Evolutionary conservation across 176 grass and related monocot genomes (phyloP), one percentile per base, ranked within the genome.

Genomic region (Phoenix dactylifera): DNA sequence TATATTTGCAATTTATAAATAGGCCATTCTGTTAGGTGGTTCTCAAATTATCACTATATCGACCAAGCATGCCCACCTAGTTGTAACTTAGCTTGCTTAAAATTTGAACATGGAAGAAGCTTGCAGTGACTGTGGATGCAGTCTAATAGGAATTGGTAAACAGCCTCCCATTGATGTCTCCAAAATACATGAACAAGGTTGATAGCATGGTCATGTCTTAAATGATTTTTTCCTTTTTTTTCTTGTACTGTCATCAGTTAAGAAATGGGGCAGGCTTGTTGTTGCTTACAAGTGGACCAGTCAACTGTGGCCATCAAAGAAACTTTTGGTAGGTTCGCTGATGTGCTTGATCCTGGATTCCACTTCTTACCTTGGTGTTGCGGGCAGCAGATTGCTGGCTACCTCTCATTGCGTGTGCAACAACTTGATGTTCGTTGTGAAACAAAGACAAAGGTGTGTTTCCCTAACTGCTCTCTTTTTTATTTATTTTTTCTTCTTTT

Each of bases 351-450:
- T 2, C 89, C 89, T 50, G 89, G 89, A 66, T 95, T 79, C 55
- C 89, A 95, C 64, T 89, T 15, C 65, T 58, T 95, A 57, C 89
- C 85, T 24, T 95, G 89, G 89, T 73, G 82, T 68, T 24, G 82
- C 48, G 89, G 89, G 50, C 67, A 80, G 51, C 81, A 86, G 49
- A 70, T 95, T 55, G 85, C 85, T 66, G 89, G 89, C 19, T 77
- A 83, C 69, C 85, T 95, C 39, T 89, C 89, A 24, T 72, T 95
- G 44, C 85, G 89, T 64, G 89, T 95, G 29, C 89, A 89, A 57
- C 89, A 95, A 63, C 89, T 95, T 64, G 82, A 95, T 18, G 79
- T 89, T 16, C 82, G 82, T 59, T 89, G 85, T 9, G 89, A 95
- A 65, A 95, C 89, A 49, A 95, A 95, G 70, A 95, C 89, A 23